Percentiles rank a stretch among this genome's conserved stretches.
Conservation (phyloP, 2,329 filamentous ascomycete species). For the Graphium sp. region DNA sequence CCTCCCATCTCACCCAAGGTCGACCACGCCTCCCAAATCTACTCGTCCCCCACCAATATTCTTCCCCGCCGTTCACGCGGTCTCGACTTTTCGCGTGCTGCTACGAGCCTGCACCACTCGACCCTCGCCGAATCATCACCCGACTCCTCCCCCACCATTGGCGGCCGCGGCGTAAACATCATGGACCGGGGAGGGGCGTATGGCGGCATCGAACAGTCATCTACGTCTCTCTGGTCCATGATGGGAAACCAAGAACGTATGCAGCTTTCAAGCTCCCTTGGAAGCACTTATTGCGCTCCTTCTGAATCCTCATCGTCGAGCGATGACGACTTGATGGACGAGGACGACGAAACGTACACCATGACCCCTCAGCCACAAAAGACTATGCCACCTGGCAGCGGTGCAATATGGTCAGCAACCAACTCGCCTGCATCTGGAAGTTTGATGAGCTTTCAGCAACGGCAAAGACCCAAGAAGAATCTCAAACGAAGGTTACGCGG, state of each 20-base stretch:
- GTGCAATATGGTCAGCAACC: slow-evolving; percentile 45
- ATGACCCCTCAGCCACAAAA: slow-evolving; percentile 51
- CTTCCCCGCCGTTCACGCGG: slow-evolving; percentile 79
- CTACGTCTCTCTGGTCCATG: slow-evolving; percentile 55
- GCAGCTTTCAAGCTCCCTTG: slow-evolving; percentile 59
- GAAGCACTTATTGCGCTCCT: slow-evolving; percentile 48
- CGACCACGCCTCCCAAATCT: slow-evolving; percentile 68
- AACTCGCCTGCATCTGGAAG: slow-evolving; percentile 24
- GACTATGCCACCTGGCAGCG: slow-evolving; percentile 10
- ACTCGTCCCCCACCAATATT: slow-evolving; percentile 75
- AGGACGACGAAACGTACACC: slow-evolving; percentile 64
- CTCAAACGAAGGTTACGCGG: slow-evolving; percentile 36
- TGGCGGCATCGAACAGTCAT: slow-evolving; percentile 42
- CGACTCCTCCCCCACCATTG: slow-evolving; percentile 77
- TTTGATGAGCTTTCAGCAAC: slow-evolving; percentile 68
- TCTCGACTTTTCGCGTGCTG: slow-evolving; percentile 82
- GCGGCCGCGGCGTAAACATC: slow-evolving; percentile 47
- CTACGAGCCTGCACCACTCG: slow-evolving; percentile 88
- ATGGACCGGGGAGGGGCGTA: slow-evolving; percentile 33
- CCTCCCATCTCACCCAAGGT: slow-evolving; percentile 52
- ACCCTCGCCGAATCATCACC: slow-evolving; percentile 82
- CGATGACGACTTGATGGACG: slow-evolving; percentile 54
- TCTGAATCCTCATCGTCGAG: slow-evolving; percentile 65
- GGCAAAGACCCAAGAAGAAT: slow-evolving; percentile 56
- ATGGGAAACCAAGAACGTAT: slow-evolving; percentile 54